Conservation (phyloP, 768 basidiomycete species). For the Lactarius psammicola region DNA sequence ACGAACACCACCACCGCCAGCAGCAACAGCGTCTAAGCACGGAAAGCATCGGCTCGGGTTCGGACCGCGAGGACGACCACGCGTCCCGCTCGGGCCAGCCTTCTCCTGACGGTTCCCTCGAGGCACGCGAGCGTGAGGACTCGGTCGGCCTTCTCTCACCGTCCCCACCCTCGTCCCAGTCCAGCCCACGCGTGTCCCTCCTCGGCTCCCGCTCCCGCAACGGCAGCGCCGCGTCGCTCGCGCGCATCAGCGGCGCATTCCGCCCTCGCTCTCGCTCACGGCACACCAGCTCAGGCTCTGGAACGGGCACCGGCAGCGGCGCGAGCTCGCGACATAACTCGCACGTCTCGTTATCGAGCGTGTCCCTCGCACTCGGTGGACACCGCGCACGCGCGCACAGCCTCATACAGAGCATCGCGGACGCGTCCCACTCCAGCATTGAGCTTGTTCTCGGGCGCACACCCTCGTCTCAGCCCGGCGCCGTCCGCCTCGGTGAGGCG, state of each 20-base stretch:
- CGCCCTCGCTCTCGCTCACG: constrained; percentile 23
- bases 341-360: constrained; percentile 28
- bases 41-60: constrained; percentile 16
- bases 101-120: constrained; percentile 49
- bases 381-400: constrained; percentile 62
- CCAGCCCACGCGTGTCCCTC: constrained; percentile 52
- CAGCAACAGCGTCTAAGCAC: not conserved
- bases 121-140: constrained; percentile 64
- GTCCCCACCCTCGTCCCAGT: constrained; percentile 40
- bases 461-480: not conserved
- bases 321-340: constrained; percentile 34
- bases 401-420: constrained; percentile 60
- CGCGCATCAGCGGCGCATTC: constrained; percentile 39
- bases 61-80: constrained; percentile 22
- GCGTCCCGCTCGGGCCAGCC: constrained; percentile 37
- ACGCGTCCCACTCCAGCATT: constrained; percentile 59
- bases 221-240: constrained; percentile 45
- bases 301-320: constrained; percentile 18
- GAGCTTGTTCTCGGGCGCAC: constrained; percentile 47
- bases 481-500: constrained; percentile 1
- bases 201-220: constrained; percentile 42
- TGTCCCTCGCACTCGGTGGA: constrained; percentile 33
- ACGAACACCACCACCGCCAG: constrained; percentile 28
- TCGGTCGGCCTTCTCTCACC: constrained; percentile 54
- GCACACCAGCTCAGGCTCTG: constrained; percentile 25